Percentiles rank a stretch among this genome's conserved stretches.
These are phyloP conservation scores for Lactarius sanguifluus DNA, from an alignment of 768 basidiomycete species.

Conservation along the genomic window DNA sequence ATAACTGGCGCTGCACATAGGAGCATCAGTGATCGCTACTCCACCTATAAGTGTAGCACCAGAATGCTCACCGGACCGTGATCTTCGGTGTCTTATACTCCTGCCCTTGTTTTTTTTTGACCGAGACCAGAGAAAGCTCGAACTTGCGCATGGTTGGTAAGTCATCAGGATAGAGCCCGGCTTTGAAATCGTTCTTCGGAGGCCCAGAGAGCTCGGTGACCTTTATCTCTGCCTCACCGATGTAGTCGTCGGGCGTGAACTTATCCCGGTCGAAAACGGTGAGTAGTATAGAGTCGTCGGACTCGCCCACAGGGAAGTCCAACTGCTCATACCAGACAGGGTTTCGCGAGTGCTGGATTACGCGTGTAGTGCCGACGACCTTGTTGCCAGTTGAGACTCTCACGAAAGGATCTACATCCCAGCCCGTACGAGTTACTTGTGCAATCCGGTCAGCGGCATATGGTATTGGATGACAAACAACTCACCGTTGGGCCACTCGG, in stretches of 20 bases:
- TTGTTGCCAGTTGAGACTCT: conserved; percentile 96
- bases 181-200: conserved; percentile 46
- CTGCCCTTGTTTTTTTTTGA: conserved; percentile 55
- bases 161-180: conserved; percentile 56
- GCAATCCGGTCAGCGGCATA: neutral
- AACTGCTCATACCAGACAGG: conserved; percentile 95
- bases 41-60: neutral
- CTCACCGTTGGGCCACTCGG: conserved; percentile 82
- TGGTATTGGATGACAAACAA: conserved; percentile 24
- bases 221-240: conserved; percentile 75
- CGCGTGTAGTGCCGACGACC: conserved; percentile 82
- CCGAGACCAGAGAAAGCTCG: conserved; percentile 60
- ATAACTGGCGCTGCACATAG: conserved; percentile 76
- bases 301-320: conserved; percentile 88
- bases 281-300: conserved; percentile 77
- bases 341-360: conserved; percentile 79
- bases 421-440: conserved; percentile 83
- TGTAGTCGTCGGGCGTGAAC: conserved; percentile 79
- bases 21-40: conserved; percentile 6
- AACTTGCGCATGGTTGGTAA: conserved; percentile 69
- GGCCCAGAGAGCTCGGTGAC: conserved; percentile 53
- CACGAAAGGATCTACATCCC: conserved; percentile 98
- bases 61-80: conserved; percentile 53
- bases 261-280: conserved; percentile 97
- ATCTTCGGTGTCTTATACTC: conserved; percentile 69